phyloP scores from a whole-genome alignment of 257 asterid species.

The Solanum megistacrolobum region DNA sequence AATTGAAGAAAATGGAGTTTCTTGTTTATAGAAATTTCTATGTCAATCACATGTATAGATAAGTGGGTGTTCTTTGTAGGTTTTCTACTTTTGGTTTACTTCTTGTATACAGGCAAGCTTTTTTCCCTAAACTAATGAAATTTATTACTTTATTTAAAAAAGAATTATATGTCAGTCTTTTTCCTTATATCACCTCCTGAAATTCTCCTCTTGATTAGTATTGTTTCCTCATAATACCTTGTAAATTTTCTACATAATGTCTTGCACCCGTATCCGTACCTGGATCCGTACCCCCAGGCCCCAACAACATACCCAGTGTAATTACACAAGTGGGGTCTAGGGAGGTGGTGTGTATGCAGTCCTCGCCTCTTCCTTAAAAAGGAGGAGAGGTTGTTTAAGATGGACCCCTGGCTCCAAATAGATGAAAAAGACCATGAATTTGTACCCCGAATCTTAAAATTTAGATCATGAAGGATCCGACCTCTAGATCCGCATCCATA shows the following conservation, averaged over 20 bases:
- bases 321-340: no score
- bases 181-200: neutral
- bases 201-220: neutral
- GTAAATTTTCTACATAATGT: neutral
- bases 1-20: neutral
- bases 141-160: neutral
- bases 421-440: neutral
- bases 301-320: neutral
- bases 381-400: neutral
- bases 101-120: neutral
- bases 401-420: neutral
- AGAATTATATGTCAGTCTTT: neutral
- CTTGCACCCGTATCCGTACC: neutral
- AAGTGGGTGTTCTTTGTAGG: neutral
- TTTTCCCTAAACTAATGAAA: neutral
- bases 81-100: neutral
- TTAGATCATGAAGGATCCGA: neutral
- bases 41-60: neutral
- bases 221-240: neutral
- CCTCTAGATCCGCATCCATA: neutral
- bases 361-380: neutral
- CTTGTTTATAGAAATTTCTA: neutral
- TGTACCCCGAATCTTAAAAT: neutral
- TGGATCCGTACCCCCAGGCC: neutral
- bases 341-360: neutral